A percentile compares a stretch with the other conserved stretches of the same genome.
Conservation (phyloP, 106 monocot genomes). For the Dendrobium chrysotoxum region DNA sequence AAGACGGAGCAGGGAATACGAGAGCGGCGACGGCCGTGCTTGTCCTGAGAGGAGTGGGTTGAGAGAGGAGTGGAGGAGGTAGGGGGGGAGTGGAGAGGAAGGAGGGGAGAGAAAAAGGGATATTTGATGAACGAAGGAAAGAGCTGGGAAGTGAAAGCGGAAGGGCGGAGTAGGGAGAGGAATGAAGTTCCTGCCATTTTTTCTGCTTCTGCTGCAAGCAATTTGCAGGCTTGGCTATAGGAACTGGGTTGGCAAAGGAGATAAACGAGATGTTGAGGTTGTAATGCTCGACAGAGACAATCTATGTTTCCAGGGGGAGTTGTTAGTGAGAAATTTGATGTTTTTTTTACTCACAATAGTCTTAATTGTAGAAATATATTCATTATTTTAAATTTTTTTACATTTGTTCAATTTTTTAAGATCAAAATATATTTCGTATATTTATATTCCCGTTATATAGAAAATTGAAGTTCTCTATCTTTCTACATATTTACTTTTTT, state of each 20-base stretch:
- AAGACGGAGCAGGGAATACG: neutral
- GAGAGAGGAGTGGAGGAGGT: neutral
- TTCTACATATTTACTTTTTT: no score
- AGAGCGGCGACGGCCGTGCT: neutral
- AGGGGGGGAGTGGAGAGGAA: neutral
- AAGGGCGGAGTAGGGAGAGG: neutral
- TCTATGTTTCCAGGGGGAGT: neutral
- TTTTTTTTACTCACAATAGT: no score
- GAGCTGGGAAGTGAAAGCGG: neutral
- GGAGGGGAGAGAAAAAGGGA: neutral
- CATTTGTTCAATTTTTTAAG: no score
- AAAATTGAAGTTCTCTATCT: no score
- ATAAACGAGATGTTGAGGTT: neutral
- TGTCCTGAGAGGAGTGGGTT: neutral
- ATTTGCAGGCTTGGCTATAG: neutral
- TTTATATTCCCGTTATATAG: no score
- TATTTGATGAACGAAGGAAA: neutral
- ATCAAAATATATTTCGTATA: no score
- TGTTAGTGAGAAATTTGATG: no score
- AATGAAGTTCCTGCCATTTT: neutral
- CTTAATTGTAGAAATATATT: no score
- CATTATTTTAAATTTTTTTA: no score
- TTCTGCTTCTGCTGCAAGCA: neutral
- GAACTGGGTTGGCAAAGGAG: no score
- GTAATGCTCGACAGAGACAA: neutral